phyloP scores from a whole-genome alignment of 805 yeast species.

The Candida alai region DNA sequence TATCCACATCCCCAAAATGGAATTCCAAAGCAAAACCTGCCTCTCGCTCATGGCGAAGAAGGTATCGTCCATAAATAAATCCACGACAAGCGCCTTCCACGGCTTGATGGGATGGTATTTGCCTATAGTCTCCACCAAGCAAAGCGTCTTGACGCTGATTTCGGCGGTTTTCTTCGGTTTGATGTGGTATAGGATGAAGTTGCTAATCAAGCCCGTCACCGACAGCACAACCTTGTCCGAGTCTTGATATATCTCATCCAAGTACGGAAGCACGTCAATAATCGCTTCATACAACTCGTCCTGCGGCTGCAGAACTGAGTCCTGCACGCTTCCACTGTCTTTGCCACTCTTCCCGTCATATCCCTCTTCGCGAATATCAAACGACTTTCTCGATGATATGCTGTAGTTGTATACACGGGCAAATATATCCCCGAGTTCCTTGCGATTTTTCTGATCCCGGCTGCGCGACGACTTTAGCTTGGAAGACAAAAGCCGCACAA shows the following conservation, averaged over 20 bases:
- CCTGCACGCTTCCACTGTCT: slow-evolving; percentile 12
- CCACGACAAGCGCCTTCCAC: slow-evolving; percentile 66
- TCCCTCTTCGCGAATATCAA: slow-evolving; percentile 4
- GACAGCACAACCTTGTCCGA: slow-evolving; percentile 54
- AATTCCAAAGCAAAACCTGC: slow-evolving; percentile 45
- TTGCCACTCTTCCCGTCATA: slow-evolving; percentile 5
- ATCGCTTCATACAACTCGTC: slow-evolving; percentile 44
- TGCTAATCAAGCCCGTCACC: slow-evolving; percentile 50
- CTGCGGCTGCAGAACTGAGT: background rate
- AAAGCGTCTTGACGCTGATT: slow-evolving; percentile 39
- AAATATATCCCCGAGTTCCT: slow-evolving; percentile 43
- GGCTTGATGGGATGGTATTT: slow-evolving; percentile 37
- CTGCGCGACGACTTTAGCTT: slow-evolving; percentile 58
- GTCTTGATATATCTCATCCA: slow-evolving; percentile 48
- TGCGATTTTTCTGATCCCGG: slow-evolving; percentile 64
- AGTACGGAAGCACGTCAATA: slow-evolving; percentile 26
- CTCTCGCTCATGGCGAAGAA: slow-evolving; percentile 39
- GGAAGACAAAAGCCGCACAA: slow-evolving; percentile 47
- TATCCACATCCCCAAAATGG: slow-evolving; percentile 61
- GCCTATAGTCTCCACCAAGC: slow-evolving; percentile 40
- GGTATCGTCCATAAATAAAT: slow-evolving; percentile 56
- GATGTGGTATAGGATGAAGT: slow-evolving; percentile 49
- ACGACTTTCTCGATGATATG: slow-evolving; percentile 11
- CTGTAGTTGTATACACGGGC: slow-evolving; percentile 22
- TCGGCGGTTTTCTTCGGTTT: slow-evolving; percentile 40